Percentiles rank a stretch among this genome's conserved stretches.
These are phyloP conservation scores for Sungouiella thailandica DNA, from an alignment of 805 yeast genomes.

Conservation along the genomic window DNA sequence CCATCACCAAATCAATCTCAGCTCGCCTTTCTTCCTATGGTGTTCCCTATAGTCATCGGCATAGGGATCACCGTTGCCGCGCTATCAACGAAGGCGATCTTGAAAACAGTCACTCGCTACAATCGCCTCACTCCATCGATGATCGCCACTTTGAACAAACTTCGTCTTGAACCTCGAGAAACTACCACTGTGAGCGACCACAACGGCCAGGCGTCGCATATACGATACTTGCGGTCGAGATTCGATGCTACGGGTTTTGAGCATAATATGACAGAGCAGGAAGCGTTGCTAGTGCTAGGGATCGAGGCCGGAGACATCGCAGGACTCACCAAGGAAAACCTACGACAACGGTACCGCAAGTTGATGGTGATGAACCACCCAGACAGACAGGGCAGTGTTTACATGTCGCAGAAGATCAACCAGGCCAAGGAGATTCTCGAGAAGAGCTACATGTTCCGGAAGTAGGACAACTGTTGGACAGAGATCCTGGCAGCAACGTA, in stretches of 20 bases:
- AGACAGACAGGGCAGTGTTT: constrained; percentile 37
- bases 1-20: too few species aligned
- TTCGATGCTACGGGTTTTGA: constrained; percentile 26
- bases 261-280: constrained; percentile 39
- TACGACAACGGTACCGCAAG: constrained; percentile 33
- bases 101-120: constrained; percentile 9
- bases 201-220: constrained; percentile 12
- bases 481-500: too few species aligned
- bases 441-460: constrained; percentile 31
- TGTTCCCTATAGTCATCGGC: constrained; percentile 16
- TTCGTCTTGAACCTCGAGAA: constrained; percentile 9
- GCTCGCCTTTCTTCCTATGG: too few species aligned
- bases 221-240: constrained; percentile 14
- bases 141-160: constrained; percentile 16
- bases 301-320: constrained; percentile 37
- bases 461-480: too few species aligned
- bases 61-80: constrained; percentile 15
- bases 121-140: constrained; percentile 15
- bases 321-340: constrained; percentile 17
- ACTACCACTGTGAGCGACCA: constrained; percentile 7
- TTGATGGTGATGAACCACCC: constrained; percentile 41
- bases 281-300: constrained; percentile 37
- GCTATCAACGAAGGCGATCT: constrained; percentile 11
- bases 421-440: constrained; percentile 40
- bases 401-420: constrained; percentile 37